Base-by-base conservation (phyloP, 257 asterid species). In the Perilla frutescens region DNA sequence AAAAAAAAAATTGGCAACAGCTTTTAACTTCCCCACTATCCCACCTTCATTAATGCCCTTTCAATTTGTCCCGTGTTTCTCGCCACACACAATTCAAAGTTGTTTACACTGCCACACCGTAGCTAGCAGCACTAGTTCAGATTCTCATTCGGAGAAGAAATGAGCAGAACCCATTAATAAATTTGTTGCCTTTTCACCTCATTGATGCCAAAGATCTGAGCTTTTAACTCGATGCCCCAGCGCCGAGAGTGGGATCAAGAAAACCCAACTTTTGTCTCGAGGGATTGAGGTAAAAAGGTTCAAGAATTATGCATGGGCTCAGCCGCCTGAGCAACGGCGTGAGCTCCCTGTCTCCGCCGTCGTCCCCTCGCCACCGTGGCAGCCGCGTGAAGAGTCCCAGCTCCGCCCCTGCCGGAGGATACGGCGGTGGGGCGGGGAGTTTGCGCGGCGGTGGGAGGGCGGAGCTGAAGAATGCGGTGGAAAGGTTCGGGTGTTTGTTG, bases 301-400 rank as follows among this genome's bases (percentile, higher is more conserved):
- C 72, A 20, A 70, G 70, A 84, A 82, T 81, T 82, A 95, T 95
- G 99, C 98, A 90, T 93, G 98, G 98, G 81, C 81, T 86, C 63
- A 95, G 99, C 90, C 91, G 98, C 77, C 87, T 95, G 79, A 87
- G 96, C 77, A 91, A 83, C 90, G 96, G 93, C 71, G 90, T 54
- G 74, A 86, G 82, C 26, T 81, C 96, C 11, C 62, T 77, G 49
- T 89, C 98, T 13, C 98, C 98, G 67, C 98, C 97, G 75, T 74
- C 93, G 36, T 89, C 97, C 8, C 97, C 96, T 11, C 93, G 92
- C 62, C 89, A 71, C 83, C 97, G 96, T 9, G 85, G 81, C 34
- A 71, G 85, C 76, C 85, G 96, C 69, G 75, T 76, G 36, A 89
- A 81, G 84, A 68, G 77, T 70, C 68, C 66, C 75, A 61, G 76